Evolutionary conservation across 2,329 filamentous ascomycete genomes (phyloP).

Genomic region (Stachybotrys elegans): DNA sequence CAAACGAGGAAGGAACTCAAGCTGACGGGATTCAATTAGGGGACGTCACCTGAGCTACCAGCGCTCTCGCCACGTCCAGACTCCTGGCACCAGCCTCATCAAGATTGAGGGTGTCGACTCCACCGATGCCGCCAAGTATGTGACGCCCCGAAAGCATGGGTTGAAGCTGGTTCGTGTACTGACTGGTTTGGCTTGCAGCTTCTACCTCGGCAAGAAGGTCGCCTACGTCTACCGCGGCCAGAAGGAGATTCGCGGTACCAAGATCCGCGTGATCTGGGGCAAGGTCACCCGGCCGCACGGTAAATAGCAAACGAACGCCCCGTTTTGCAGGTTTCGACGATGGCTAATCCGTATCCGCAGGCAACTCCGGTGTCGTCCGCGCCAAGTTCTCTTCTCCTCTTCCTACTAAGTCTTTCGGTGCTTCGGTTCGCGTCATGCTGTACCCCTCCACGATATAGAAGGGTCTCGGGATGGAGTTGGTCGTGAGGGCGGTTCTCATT

Average conservation of each 20-base stretch:
- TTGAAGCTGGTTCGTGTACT: constrained; percentile 14
- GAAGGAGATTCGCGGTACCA: constrained; percentile 92
- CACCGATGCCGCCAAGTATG: constrained; percentile 80
- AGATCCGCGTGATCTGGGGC: constrained; percentile 99
- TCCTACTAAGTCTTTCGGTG: constrained; percentile 93
- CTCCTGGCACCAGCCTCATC: constrained; percentile 87
- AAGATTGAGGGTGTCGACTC: constrained; percentile 98
- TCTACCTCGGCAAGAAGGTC: constrained; percentile 98
- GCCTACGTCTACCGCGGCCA: constrained; percentile 97
- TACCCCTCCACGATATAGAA: constrained; percentile 98
- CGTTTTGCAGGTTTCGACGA: not conserved
- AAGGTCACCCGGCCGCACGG: constrained; percentile 95
- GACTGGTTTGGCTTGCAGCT: constrained; percentile 42
- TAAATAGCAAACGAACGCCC: constrained; percentile 57
- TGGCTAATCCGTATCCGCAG: constrained; percentile 36
- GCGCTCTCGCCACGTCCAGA: constrained; percentile 87
- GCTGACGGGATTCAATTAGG: constrained; percentile 55
- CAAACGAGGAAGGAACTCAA: constrained; percentile 15
- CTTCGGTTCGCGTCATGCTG: constrained; percentile 93
- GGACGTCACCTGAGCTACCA: constrained; percentile 98
- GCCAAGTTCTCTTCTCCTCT: constrained; percentile 97
- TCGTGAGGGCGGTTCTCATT: constrained; percentile 58
- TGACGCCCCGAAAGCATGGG: constrained; percentile 16
- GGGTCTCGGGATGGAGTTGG: constrained; percentile 54
- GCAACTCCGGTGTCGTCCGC: constrained; percentile 96